These are phyloP conservation scores for Calonectria ilicicola DNA, from an alignment of 2,329 filamentous ascomycete species.

Conservation along the genomic window DNA sequence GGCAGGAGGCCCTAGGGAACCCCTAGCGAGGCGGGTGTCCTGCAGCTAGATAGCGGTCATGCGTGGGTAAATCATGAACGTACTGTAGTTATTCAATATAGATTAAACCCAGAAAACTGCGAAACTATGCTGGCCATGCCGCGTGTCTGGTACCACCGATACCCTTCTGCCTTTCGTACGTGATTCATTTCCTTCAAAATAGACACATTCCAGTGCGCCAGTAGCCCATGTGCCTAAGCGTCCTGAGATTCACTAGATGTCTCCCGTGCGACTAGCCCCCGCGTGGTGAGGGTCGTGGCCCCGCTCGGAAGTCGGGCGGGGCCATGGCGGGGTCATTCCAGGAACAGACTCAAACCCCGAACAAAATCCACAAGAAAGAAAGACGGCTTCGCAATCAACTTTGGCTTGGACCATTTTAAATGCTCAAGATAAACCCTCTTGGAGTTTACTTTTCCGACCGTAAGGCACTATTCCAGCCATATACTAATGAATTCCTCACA, in stretches of 20 bases:
- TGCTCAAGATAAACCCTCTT: neutral
- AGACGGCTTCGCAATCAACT: neutral
- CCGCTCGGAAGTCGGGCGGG: neutral
- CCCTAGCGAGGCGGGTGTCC: neutral
- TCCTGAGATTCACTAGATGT: neutral
- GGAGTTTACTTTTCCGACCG: neutral
- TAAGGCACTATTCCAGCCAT: neutral
- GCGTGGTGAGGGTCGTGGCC: neutral
- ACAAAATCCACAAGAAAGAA: neutral
- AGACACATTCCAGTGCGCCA: neutral
- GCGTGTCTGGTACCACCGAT: no score
- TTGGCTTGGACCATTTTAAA: no score
- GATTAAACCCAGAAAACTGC: no score
- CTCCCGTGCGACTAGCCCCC: neutral
- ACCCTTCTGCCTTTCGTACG: neutral
- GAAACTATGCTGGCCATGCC: no score
- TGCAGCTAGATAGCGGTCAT: neutral
- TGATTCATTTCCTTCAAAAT: neutral
- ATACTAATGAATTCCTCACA: neutral
- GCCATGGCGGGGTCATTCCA: constrained; percentile 8
- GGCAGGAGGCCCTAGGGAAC: neutral
- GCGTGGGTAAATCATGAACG: neutral
- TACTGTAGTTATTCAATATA: no score
- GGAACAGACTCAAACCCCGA: constrained; percentile 9
- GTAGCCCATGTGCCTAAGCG: neutral